Base-by-base conservation (phyloP, 208 protist genomes). In the Endotrypanum monterogeii region DNA sequence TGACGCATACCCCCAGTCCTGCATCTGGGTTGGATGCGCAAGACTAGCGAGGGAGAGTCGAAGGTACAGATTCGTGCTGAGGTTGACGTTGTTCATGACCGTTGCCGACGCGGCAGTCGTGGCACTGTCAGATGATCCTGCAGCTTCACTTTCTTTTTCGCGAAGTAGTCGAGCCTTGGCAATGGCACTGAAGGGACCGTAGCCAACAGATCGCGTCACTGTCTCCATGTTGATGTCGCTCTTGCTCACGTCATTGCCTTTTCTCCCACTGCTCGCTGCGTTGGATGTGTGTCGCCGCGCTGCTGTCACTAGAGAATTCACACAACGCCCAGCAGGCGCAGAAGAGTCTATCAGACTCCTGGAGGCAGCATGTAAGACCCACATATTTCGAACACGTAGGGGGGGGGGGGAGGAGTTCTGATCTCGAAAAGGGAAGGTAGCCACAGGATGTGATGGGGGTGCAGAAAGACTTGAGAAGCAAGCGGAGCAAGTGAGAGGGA, bases 141-240 rank as follows among this genome's bases (percentile, higher is more conserved):
- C 16, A 0, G 62, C 44, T 63, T 63, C 52, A 8, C 75, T 28
- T 3, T 52, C 66, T 25, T 68, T 58, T 11, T 76, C 73, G 25
- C 61, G 74, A 58, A 48, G 30, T 18, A 71, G 46, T 54, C 71
- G 77, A 28, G 76, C 56, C 67, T 81, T 87, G 54, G 78, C 89
- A 16, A 85, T 86, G 50, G 76, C 79, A 39, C 86, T 89, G 78
- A 85, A 88, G 11, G 89, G 89, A 1, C 89, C 87, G 79, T 91
- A 88, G 66, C 87, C 84, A 37, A 76, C 78, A 18, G 74, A 52
- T 16, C 73, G 68, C 14, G 52, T 52, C 18, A 76, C 60, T 28
- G 37, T 39, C 35, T 65, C 60, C 16, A 41, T 35, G 32, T n/a
- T 16, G 57, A 37, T 62, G 32, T 8, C 7, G 16, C 18, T 69